Percentiles rank a stretch among this genome's conserved stretches.
Conservation (phyloP, 768 basidiomycete species). For the Lactarius vividus region DNA sequence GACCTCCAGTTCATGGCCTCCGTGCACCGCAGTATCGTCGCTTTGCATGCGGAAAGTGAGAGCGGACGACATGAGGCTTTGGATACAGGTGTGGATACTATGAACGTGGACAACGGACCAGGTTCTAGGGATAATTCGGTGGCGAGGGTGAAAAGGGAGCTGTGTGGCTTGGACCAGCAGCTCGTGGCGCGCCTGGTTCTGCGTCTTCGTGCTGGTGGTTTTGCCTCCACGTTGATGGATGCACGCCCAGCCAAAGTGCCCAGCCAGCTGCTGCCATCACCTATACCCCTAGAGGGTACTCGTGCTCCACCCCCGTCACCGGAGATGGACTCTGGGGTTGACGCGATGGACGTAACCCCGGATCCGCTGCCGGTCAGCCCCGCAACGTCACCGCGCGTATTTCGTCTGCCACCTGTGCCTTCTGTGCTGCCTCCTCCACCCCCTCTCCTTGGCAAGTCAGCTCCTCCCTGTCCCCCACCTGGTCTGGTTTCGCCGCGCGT, state of each 20-base stretch:
- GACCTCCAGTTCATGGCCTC: conserved; percentile 27
- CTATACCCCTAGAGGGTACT: conserved; percentile 19
- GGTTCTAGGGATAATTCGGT: not conserved
- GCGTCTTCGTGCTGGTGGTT: conserved; percentile 17
- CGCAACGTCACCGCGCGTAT: not conserved
- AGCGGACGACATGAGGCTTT: not conserved
- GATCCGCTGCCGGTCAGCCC: conserved; percentile 21
- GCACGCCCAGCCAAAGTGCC: not conserved
- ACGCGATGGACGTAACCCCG: conserved; percentile 16
- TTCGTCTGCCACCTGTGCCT: conserved; percentile 1
- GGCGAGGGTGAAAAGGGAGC: conserved; percentile 12
- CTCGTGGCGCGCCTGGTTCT: conserved; percentile 17
- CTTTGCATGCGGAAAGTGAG: conserved; percentile 11
- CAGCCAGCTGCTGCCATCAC: not conserved
- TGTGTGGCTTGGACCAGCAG: conserved; percentile 21
- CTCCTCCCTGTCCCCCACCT: conserved; percentile 7
- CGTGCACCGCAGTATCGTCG: conserved; percentile 25
- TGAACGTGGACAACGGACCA: conserved; percentile 13
- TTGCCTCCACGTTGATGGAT: conserved; percentile 13
- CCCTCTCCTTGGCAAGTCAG: not conserved
- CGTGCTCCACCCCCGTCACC: conserved; percentile 24
- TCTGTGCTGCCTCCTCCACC: conserved; percentile 10
- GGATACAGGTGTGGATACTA: not conserved
- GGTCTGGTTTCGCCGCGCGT: conserved; percentile 22
- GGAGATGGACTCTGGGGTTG: conserved; percentile 18